phyloP scores from a whole-genome alignment of 331 rosid species.

The Prunus yedoensis region DNA sequence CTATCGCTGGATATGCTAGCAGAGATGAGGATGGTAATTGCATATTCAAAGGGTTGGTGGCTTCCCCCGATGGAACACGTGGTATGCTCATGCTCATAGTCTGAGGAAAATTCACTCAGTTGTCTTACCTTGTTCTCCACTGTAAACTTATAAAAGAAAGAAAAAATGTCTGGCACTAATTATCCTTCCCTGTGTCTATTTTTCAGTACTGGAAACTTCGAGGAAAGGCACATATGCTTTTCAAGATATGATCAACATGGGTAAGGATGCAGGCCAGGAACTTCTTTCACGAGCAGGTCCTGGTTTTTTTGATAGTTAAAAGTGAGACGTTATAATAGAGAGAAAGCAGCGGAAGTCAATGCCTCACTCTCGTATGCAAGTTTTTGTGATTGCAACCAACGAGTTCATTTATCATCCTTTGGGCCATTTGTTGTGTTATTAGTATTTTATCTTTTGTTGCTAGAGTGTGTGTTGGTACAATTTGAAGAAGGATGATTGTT shows the following conservation, averaged over 20 bases:
- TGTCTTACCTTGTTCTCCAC: not conserved
- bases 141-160: not conserved
- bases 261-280: slow-evolving; percentile 82
- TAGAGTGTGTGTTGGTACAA: not conserved
- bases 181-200: not conserved
- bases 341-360: slow-evolving; percentile 5
- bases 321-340: not conserved
- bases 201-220: slow-evolving; percentile 76
- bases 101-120: slow-evolving; percentile 9
- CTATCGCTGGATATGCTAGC: slow-evolving; percentile 82
- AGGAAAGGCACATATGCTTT: slow-evolving; percentile 53
- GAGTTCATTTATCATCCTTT: slow-evolving; percentile 21
- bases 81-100: slow-evolving; percentile 40
- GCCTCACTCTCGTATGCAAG: not conserved
- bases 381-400: slow-evolving; percentile 24
- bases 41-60: slow-evolving; percentile 77
- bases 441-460: not conserved
- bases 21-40: slow-evolving; percentile 67
- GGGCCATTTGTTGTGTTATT: slow-evolving; percentile 9
- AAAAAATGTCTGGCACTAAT: not conserved
- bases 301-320: slow-evolving; percentile 53
- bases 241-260: slow-evolving; percentile 74
- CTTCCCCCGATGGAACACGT: slow-evolving; percentile 71
- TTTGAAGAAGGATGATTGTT: slow-evolving; percentile 3
- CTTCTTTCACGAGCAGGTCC: slow-evolving; percentile 79